Conservation (phyloP, 2,329 filamentous ascomycete genomes). For the Tolypocladium ovalisporum region DNA sequence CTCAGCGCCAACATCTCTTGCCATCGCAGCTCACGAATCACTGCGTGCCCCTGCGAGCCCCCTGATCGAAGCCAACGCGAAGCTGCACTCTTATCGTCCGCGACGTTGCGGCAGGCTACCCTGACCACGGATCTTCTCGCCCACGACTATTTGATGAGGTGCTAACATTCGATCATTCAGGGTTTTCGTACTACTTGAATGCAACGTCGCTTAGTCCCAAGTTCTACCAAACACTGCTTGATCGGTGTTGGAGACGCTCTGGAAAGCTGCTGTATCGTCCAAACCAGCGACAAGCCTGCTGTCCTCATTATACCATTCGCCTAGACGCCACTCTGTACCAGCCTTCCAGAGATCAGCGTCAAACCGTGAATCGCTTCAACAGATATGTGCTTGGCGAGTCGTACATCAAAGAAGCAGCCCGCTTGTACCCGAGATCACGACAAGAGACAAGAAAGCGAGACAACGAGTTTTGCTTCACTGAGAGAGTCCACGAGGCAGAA, state of each 20-base stretch:
- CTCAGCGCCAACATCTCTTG: background rate
- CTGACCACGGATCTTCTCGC: background rate
- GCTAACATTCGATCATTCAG: constrained; percentile 29
- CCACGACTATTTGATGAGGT: constrained; percentile 7
- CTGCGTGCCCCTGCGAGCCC: no score
- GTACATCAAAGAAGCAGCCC: constrained; percentile 54
- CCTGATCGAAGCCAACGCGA: background rate
- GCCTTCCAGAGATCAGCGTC: constrained; percentile 60
- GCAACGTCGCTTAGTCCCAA: constrained; percentile 48
- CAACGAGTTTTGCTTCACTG: constrained; percentile 55
- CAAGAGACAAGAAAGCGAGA: constrained; percentile 53
- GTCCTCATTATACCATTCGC: constrained; percentile 80
- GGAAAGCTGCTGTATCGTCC: constrained; percentile 65
- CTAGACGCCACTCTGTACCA: constrained; percentile 56
- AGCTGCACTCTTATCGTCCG: background rate
- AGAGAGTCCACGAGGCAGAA: constrained; percentile 62
- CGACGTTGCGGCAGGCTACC: background rate
- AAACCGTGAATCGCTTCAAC: constrained; percentile 68
- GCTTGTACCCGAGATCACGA: constrained; percentile 55
- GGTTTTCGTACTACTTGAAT: constrained; percentile 61
- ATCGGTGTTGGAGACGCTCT: constrained; percentile 70
- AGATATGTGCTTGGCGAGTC: constrained; percentile 56
- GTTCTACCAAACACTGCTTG: constrained; percentile 62
- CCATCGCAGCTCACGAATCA: background rate
- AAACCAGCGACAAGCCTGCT: constrained; percentile 71